These are phyloP conservation scores for Heterobasidion parviporum DNA, from an alignment of 1,284 basidiomycete species.

Conservation along the genomic window DNA sequence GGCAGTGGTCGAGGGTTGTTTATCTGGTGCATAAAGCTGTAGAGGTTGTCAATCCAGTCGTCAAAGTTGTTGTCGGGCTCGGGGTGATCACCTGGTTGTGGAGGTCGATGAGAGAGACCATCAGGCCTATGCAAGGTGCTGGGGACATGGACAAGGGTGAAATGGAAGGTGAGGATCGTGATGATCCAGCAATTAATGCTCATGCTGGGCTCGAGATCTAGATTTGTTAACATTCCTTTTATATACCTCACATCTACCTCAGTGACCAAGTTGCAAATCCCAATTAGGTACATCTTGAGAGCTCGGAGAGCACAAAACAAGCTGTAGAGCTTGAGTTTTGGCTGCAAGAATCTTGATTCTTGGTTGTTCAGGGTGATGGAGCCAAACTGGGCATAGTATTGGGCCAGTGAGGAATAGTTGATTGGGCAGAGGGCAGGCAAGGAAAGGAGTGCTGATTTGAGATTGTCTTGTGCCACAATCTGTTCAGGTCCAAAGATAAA, in stretches of 20 bases:
- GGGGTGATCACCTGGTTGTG: background rate
- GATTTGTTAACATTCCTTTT: slow-evolving; percentile 35
- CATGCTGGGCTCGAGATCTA: slow-evolving; percentile 24
- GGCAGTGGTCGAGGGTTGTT: background rate
- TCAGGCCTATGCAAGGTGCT: slow-evolving; percentile 22
- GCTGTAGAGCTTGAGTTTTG: slow-evolving; percentile 33
- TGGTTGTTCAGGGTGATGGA: slow-evolving; percentile 25
- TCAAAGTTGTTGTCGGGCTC: background rate
- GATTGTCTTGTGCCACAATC: slow-evolving; percentile 11
- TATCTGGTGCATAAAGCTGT: background rate
- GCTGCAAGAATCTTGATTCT: slow-evolving; percentile 28
- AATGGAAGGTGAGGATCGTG: slow-evolving; percentile 27
- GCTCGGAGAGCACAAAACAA: slow-evolving; percentile 23
- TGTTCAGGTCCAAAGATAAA: slow-evolving; percentile 18
- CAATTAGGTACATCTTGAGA: slow-evolving; percentile 21
- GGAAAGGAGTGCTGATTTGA: slow-evolving; percentile 16
- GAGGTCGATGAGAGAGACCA: slow-evolving; percentile 23
- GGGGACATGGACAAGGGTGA: slow-evolving; percentile 26
- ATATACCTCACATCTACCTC: slow-evolving; percentile 33
- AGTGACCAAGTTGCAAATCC: slow-evolving; percentile 24
- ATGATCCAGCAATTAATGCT: slow-evolving; percentile 34
- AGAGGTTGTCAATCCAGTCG: background rate
- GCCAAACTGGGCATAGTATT: slow-evolving; percentile 10
- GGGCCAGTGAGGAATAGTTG: slow-evolving; percentile 24
- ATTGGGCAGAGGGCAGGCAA: slow-evolving; percentile 19